Percentiles rank a stretch among this genome's conserved stretches.
Evolutionary conservation across 2,329 filamentous ascomycete genomes (phyloP).

Genomic region (Alternaria hordeiaustralica): DNA sequence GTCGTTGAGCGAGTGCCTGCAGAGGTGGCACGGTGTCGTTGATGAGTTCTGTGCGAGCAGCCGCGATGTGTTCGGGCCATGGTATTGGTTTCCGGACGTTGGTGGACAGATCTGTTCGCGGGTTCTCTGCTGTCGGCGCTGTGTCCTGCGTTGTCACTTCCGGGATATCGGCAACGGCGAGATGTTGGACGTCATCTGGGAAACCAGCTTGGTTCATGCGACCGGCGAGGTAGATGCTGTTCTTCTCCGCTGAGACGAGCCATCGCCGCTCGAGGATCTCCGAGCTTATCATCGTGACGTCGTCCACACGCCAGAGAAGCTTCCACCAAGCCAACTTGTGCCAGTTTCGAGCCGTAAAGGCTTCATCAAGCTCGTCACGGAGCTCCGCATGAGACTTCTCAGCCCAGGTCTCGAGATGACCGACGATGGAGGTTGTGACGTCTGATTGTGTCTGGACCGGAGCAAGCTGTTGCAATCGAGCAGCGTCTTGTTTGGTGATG

Average conservation of each 20-base stretch:
- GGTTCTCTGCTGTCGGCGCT: constrained; percentile 25
- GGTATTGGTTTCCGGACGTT: constrained; percentile 47
- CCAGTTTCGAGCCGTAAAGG: constrained; percentile 80
- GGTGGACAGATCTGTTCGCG: constrained; percentile 31
- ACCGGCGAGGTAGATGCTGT: constrained; percentile 82
- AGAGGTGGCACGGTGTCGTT: constrained; percentile 51
- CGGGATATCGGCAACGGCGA: constrained; percentile 10
- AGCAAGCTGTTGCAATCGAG: constrained; percentile 43
- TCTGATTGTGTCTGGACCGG: constrained; percentile 51
- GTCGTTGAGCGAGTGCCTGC: constrained; percentile 54
- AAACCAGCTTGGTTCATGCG: constrained; percentile 72
- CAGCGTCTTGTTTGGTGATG: constrained; percentile 59
- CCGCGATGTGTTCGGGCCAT: constrained; percentile 79
- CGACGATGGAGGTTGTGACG: constrained; percentile 60
- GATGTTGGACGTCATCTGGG: constrained; percentile 29
- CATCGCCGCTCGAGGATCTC: constrained; percentile 81
- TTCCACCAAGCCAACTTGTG: constrained; percentile 90
- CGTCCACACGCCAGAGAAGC: constrained; percentile 92
- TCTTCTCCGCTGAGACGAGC: constrained; percentile 78
- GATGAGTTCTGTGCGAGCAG: constrained; percentile 64
- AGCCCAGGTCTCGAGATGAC: constrained; percentile 73
- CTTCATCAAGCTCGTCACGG: constrained; percentile 76
- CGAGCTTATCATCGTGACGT: constrained; percentile 81
- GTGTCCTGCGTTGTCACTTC: constrained; percentile 24
- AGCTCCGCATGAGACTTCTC: constrained; percentile 83